Percentiles rank a stretch among this genome's conserved stretches.
These are phyloP conservation scores for Actinidia polygama DNA, from an alignment of 179 eudicot genomes.

Conservation along the genomic window DNA sequence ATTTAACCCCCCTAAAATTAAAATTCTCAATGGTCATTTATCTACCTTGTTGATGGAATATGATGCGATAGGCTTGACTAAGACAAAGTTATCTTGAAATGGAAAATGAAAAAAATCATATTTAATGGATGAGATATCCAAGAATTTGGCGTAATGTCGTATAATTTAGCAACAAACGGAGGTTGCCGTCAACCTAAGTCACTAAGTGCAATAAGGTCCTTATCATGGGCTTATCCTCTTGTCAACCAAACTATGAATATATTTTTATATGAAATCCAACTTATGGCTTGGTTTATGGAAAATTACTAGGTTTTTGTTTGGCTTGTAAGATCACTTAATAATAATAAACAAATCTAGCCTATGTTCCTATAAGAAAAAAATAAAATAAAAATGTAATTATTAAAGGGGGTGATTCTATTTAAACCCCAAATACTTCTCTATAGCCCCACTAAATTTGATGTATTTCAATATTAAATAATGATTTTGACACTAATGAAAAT, in stretches of 20 bases:
- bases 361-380: too few species aligned
- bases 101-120: not conserved
- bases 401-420: too few species aligned
- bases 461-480: too few species aligned
- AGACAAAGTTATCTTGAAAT: not conserved
- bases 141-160: constrained; percentile 14
- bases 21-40: too few species aligned
- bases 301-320: not conserved
- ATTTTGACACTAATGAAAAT: too few species aligned
- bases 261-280: not conserved
- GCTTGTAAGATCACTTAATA: not conserved
- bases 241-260: not conserved
- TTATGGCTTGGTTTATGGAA: not conserved
- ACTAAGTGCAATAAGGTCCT: not conserved
- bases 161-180: constrained; percentile 2
- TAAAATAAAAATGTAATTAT: too few species aligned
- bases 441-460: too few species aligned
- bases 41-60: not conserved
- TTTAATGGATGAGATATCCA: not conserved
- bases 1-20: too few species aligned
- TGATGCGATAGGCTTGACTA: not conserved
- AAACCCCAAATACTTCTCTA: too few species aligned
- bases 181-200: constrained; percentile 10
- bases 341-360: not conserved
- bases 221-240: constrained; percentile 12